Percentiles rank a stretch among this genome's conserved stretches.
Evolutionary conservation across 495 filamentous ascomycete genomes (phyloP).

Genomic region (Aeminium ludgeri): DNA sequence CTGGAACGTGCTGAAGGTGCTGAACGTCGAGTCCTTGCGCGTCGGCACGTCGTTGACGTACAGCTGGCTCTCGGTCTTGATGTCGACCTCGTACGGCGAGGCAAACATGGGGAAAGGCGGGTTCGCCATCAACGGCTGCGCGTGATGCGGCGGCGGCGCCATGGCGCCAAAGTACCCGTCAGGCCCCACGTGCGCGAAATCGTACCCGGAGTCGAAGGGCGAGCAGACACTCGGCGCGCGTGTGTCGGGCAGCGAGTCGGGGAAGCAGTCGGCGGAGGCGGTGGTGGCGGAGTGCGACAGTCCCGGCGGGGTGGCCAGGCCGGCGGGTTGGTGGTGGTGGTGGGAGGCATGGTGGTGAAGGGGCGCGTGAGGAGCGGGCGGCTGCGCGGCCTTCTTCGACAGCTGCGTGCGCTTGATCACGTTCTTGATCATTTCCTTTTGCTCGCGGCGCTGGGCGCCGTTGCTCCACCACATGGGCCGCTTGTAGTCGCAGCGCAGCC

Average conservation of each 20-base stretch:
- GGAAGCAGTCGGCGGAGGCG: conserved; percentile 47
- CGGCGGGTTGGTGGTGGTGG: conserved; percentile 19
- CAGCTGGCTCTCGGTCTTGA: conserved; percentile 87
- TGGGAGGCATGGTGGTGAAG: too few species aligned
- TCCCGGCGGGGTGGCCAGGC: conserved; percentile 52
- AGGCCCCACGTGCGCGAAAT: conserved; percentile 45
- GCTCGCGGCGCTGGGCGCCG: conserved; percentile 60
- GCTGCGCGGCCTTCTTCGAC: conserved; percentile 53
- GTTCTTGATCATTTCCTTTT: conserved; percentile 92
- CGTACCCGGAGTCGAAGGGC: conserved; percentile 53
- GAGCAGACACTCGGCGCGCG: conserved; percentile 65
- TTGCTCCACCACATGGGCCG: conserved; percentile 94
- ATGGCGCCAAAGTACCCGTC: conserved; percentile 25
- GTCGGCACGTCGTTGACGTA: conserved; percentile 82
- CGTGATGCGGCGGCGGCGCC: conserved; percentile 25
- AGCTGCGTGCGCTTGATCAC: conserved; percentile 95
- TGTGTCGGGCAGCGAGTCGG: conserved; percentile 51
- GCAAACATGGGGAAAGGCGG: conserved; percentile 33
- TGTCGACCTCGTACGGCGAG: conserved; percentile 84
- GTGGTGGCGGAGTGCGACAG: conserved; percentile 54
- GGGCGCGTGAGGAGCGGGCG: conserved; percentile 32
- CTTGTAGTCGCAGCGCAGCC: conserved; percentile 85
- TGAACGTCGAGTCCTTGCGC: conserved; percentile 63
- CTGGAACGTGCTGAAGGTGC: conserved; percentile 72
- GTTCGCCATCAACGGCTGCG: conserved; percentile 22